These are phyloP conservation scores for Lumnitzera racemosa DNA, from an alignment of 345 rosid genomes.

Conservation along the genomic window DNA sequence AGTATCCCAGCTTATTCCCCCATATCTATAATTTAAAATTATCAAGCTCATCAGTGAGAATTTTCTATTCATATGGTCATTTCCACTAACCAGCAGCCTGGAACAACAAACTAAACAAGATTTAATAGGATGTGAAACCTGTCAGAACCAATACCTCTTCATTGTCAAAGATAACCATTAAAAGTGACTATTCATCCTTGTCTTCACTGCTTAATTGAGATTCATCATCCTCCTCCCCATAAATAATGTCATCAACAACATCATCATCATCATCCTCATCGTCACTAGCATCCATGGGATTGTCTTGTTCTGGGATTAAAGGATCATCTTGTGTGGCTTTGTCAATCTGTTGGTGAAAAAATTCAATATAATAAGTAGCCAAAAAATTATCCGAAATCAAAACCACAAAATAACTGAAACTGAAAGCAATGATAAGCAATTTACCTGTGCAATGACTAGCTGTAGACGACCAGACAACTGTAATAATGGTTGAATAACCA, in stretches of 20 bases:
- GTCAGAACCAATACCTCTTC: too few relatives aligned
- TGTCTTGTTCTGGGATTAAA: constrained; percentile 19
- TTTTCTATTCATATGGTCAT: too few relatives aligned
- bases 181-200: constrained; percentile 13
- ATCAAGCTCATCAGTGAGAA: too few relatives aligned
- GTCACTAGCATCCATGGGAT: constrained; percentile 38
- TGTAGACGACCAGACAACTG: constrained; percentile 81
- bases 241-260: constrained; percentile 52
- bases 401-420: constrained; percentile 1
- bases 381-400: not conserved
- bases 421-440: constrained; percentile 7
- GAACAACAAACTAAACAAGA: too few relatives aligned
- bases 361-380: not conserved
- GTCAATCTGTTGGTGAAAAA: constrained; percentile 43
- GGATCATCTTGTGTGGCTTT: constrained; percentile 37
- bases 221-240: constrained; percentile 58
- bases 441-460: constrained; percentile 75
- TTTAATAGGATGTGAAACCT: too few relatives aligned
- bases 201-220: constrained; percentile 71
- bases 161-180: too few relatives aligned
- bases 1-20: too few relatives aligned
- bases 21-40: too few relatives aligned
- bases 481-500: constrained; percentile 54
- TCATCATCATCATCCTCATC: constrained; percentile 48
- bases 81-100: too few relatives aligned